Conservation (phyloP, 1,284 basidiomycete genomes). For the Cystobasidiaceae sp. region DNA sequence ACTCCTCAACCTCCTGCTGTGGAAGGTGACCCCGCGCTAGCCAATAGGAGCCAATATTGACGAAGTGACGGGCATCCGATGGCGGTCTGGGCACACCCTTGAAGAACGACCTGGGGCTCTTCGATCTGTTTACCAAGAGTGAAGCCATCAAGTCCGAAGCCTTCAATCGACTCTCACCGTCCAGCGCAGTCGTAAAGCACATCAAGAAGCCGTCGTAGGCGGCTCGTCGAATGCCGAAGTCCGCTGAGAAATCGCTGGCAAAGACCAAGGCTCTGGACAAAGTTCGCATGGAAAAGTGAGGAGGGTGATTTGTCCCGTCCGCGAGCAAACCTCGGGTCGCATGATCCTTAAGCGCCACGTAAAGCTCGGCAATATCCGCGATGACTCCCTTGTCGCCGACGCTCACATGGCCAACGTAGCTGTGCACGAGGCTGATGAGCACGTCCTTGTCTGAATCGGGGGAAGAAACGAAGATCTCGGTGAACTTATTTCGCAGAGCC, state of each 20-base stretch:
- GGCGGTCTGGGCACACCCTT: slow-evolving; percentile 63
- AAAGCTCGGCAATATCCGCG: slow-evolving; percentile 88
- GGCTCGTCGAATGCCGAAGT: slow-evolving; percentile 76
- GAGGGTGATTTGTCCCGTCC: slow-evolving; percentile 89
- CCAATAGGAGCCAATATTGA: slow-evolving; percentile 90
- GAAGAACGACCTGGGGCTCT: slow-evolving; percentile 72
- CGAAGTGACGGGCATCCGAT: slow-evolving; percentile 56
- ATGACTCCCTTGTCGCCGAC: slow-evolving; percentile 83
- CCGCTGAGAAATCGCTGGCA: slow-evolving; percentile 70
- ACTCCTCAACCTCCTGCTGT: slow-evolving; percentile 58
- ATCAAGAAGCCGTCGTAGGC: slow-evolving; percentile 95
- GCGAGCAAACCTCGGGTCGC: slow-evolving; percentile 76
- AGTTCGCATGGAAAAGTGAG: slow-evolving; percentile 97
- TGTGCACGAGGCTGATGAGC: slow-evolving; percentile 75
- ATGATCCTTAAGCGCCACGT: slow-evolving; percentile 73
- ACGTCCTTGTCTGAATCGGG: slow-evolving; percentile 91
- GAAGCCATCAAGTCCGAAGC: slow-evolving; percentile 10
- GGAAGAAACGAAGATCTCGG: slow-evolving; percentile 88
- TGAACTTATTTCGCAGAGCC: slow-evolving; percentile 85
- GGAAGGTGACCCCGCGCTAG: slow-evolving; percentile 67
- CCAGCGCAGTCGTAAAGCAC: slow-evolving; percentile 95
- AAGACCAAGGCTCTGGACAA: slow-evolving; percentile 87
- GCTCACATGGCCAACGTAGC: slow-evolving; percentile 81
- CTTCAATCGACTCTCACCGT: slow-evolving; percentile 59
- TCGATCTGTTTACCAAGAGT: slow-evolving; percentile 60